These are phyloP conservation scores for Penicillium canariense DNA, from an alignment of 495 filamentous ascomycete species.

Conservation along the genomic window DNA sequence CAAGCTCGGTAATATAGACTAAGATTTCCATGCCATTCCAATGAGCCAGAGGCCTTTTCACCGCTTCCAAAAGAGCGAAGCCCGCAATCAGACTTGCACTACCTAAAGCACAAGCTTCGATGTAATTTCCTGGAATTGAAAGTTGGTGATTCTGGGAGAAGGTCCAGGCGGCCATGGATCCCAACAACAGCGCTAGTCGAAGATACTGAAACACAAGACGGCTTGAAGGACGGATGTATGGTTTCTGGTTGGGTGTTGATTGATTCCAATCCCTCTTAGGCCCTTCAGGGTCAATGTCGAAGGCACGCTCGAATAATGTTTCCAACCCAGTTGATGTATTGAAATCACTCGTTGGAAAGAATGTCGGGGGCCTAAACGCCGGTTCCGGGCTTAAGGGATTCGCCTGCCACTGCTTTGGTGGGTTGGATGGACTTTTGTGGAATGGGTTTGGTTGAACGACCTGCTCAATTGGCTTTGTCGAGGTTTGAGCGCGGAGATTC, in stretches of 20 bases:
- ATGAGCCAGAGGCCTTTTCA: slow-evolving; percentile 36
- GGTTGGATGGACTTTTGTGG: slow-evolving; percentile 28
- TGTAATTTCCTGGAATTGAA: slow-evolving; percentile 38
- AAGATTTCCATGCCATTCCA: slow-evolving; percentile 48
- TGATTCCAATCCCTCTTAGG: slow-evolving; percentile 15
- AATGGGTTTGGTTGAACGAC: slow-evolving; percentile 41
- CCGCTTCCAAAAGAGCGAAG: slow-evolving; percentile 37
- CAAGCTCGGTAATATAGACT: slow-evolving; percentile 42
- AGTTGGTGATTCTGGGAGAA: slow-evolving; percentile 34
- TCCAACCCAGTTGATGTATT: slow-evolving; percentile 48
- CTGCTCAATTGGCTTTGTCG: slow-evolving; percentile 32
- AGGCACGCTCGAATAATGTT: slow-evolving; percentile 43
- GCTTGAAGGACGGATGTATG: slow-evolving; percentile 12
- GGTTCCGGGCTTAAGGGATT: slow-evolving; percentile 21
- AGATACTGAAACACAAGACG: slow-evolving; percentile 30
- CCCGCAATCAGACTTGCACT: slow-evolving; percentile 43
- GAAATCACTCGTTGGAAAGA: slow-evolving; percentile 48
- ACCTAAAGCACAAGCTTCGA: slow-evolving; percentile 41
- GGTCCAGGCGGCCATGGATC: slow-evolving; percentile 34
- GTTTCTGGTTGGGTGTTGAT: slow-evolving; percentile 1
- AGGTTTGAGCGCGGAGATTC: slow-evolving; percentile 57
- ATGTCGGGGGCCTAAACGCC: slow-evolving; percentile 48
- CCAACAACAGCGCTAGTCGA: slow-evolving; percentile 32
- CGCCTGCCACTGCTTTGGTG: slow-evolving; percentile 22
- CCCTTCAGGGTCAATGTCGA: slow-evolving; percentile 41